Percentiles rank a stretch among this genome's conserved stretches.
Conservation (phyloP, 2,329 filamentous ascomycete species). For the Volutella citrinella region DNA sequence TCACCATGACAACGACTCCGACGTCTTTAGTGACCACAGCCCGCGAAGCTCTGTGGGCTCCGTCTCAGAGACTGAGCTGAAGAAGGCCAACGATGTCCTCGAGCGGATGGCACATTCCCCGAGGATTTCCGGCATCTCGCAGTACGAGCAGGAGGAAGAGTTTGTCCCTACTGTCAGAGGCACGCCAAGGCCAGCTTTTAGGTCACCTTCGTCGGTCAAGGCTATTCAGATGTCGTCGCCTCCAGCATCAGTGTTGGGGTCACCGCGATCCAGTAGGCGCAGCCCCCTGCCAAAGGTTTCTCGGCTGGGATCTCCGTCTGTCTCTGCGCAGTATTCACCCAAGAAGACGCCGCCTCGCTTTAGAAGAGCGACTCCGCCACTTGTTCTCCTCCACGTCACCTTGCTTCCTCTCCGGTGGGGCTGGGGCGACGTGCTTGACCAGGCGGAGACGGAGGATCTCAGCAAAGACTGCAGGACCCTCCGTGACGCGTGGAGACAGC, state of each 20-base stretch:
- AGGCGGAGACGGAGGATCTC: conserved; percentile 37
- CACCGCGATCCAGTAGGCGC: conserved; percentile 53
- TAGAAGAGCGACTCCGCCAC: conserved; percentile 56
- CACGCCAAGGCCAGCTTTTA: conserved; percentile 61
- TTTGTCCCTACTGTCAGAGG: conserved; percentile 55
- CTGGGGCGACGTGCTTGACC: conserved; percentile 57
- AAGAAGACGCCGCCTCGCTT: conserved; percentile 59
- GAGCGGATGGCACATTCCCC: conserved; percentile 33
- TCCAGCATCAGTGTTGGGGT: conserved; percentile 53
- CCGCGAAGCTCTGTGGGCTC: conserved; percentile 56
- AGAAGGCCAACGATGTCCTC: conserved; percentile 30
- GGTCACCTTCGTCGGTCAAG: conserved; percentile 66
- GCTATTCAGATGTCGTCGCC: conserved; percentile 72
- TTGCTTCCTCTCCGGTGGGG: conserved; percentile 67
- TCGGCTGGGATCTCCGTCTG: conserved; percentile 52
- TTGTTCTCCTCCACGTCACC: conserved; percentile 76
- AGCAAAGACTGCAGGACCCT: conserved; percentile 47
- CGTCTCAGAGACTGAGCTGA: conserved; percentile 36
- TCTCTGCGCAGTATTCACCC: conserved; percentile 51
- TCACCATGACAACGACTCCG: conserved; percentile 51
- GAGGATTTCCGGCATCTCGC: conserved; percentile 50
- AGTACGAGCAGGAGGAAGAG: conserved; percentile 42
- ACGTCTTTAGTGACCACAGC: conserved; percentile 58
- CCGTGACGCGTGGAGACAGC: conserved; percentile 62
- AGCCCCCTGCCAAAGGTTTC: conserved; percentile 48